Conservation (phyloP, 441 rosid genomes). For the Biscutella auriculata region DNA sequence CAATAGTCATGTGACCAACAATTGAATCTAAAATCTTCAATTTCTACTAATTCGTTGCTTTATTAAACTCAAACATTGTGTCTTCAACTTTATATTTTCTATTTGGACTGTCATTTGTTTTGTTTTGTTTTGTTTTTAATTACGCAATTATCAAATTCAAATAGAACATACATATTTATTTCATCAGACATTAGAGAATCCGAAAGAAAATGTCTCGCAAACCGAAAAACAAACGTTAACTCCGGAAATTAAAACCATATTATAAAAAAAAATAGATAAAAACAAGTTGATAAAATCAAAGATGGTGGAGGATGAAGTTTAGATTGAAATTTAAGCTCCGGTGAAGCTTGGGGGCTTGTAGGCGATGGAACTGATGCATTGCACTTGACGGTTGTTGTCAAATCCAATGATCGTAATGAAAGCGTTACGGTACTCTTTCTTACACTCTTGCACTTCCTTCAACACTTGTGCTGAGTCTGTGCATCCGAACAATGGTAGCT, state of each 20-base stretch:
- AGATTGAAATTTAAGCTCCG: background rate
- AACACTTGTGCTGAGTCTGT: constrained; percentile 43
- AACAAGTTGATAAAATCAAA: constrained; percentile 15
- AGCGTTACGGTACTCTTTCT: constrained; percentile 29
- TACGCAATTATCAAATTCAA: background rate
- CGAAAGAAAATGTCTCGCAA: constrained; percentile 19
- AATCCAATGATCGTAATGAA: constrained; percentile 49
- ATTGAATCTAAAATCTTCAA: too few species aligned
- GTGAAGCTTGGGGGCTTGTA: constrained; percentile 37
- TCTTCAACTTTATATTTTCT: background rate
- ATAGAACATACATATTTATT: constrained; percentile 19
- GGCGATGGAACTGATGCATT: constrained; percentile 74
- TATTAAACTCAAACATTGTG: too few species aligned
- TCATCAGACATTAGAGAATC: constrained; percentile 16
- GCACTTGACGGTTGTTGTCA: constrained; percentile 60
- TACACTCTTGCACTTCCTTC: constrained; percentile 42
- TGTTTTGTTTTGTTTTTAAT: background rate
- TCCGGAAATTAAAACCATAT: constrained; percentile 17
- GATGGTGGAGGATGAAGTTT: constrained; percentile 1
- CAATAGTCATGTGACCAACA: too few species aligned
- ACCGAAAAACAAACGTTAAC: constrained; percentile 16
- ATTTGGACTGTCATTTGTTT: background rate
- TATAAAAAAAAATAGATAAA: background rate
- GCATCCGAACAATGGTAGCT: constrained; percentile 52
- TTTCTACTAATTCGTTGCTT: too few species aligned